Base-by-base conservation (phyloP, 1,139 yeast genomes). In the Meyerozyma elateridarum region DNA sequence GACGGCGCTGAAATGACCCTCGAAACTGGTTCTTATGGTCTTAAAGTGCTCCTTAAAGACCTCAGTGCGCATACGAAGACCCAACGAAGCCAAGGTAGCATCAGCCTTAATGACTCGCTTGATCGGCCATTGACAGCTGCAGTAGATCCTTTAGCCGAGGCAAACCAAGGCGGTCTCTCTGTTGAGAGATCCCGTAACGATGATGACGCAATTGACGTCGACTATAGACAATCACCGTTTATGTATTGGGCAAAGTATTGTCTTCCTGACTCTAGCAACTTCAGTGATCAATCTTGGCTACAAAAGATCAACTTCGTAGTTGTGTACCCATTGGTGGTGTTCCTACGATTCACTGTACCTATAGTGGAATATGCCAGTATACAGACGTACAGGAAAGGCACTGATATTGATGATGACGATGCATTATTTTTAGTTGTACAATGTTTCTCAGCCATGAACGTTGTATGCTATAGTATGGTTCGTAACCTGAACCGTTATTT, bases 21-120 rank as follows among this genome's bases (percentile, higher is more conserved):
- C 3, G 39, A 35, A 18, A 37, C 56, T 0, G 65, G 65, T 6
- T 48, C 63, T 3, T 65, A 55, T 38, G 71, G 69, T 3, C 44
- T 67, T 13, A 58, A 52, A 31, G 46, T 52, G 21, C 50, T 66
- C 18, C 45, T 66, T 17, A 52, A 50, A 29, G 69, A 62, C 29
- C 52, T 67, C 29, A 48, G 56, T 14, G 46, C 44, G 25, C 64
- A 63, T 36, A 45, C 62, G 2, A 49, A 42, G 26, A 26, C 30
- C 14, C 4, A n/a, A 6, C 13, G 8, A 2, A 3, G 16, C 16
- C 37, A 40, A 20, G 38, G 39, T 15, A 9, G 29, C 21, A 29
- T 41, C 25, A 29, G 33, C 29, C 28, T 45, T 30, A 36, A 32
- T 25, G 29, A 35, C 16, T 28, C 30, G 18, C 29, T 26, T 19